Evolutionary conservation across 305 asterid genomes (phyloP).

Genomic region (Solanum aculeatissimum): DNA sequence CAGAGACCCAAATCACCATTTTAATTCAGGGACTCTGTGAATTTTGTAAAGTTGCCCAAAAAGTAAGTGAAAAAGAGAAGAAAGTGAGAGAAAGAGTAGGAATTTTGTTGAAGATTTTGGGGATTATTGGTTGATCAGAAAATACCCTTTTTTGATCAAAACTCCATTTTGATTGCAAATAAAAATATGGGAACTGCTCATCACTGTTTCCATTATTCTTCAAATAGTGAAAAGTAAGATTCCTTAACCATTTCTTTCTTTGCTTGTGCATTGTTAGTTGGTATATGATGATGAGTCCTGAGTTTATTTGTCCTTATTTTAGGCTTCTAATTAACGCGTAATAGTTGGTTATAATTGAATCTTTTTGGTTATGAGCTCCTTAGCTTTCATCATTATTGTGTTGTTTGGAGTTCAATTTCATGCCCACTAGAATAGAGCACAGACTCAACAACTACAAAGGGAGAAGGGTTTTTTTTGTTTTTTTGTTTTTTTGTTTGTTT

Average conservation of each 20-base stretch:
- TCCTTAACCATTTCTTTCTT: neutral
- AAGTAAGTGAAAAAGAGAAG: neutral
- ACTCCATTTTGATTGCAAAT: slow-evolving; percentile 4
- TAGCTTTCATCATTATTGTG: neutral
- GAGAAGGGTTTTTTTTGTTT: neutral
- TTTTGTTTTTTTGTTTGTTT: neutral
- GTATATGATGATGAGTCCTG: neutral
- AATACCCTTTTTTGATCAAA: slow-evolving; percentile 1
- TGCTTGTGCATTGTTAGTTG: neutral
- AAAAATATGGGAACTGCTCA: slow-evolving; percentile 10
- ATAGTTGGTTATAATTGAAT: neutral
- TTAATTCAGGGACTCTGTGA: neutral
- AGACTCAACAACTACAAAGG: neutral
- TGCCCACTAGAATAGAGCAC: neutral
- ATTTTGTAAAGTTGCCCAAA: neutral
- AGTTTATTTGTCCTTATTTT: neutral
- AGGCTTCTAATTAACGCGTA: neutral
- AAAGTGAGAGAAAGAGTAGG: neutral
- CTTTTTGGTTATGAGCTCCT: neutral
- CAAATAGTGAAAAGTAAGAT: slow-evolving; percentile 26
- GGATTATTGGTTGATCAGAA: neutral
- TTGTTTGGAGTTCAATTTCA: neutral
- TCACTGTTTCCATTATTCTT: slow-evolving; percentile 19
- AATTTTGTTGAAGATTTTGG: neutral
- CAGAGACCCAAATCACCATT: neutral